Evolutionary conservation across 1,284 basidiomycete species (phyloP), one percentile per base, ranked within the genome.

Genomic region (Rhodofomes roseus): DNA sequence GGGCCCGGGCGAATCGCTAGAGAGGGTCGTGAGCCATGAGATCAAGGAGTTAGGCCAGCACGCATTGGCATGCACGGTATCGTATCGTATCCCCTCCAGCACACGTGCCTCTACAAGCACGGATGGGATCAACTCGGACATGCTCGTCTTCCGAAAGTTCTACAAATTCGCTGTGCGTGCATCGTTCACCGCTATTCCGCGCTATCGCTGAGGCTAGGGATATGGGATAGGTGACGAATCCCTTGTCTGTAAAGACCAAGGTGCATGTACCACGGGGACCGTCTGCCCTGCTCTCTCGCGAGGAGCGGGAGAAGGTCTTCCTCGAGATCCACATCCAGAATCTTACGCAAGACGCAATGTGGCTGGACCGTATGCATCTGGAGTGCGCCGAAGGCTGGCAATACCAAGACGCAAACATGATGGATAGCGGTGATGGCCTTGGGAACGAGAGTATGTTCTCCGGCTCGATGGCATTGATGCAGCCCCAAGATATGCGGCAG

Each of bases 271-370:
- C 90, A 0, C 84, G 81, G 51, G 87, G 90, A 1, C 87, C 92
- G 1, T 84, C 88, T 25, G 87, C 91, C 1, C 63, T 85, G 4
- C 75, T 93, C 14, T 81, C 83, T 7, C 73, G 79, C 2, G 54
- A 68, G 2, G 86, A 91, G 65, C 81, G 91, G 44, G 86, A 90
- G 54, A 91, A 92, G 62, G 81, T 94, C 23, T 94, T 93, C 70
- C 83, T 95, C 20, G 93, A 96, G 71, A 84, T 95, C 0, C 90
- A 95, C 66, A 87, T 95, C 34, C 93, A 95, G 70, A 96, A 96
- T 66, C 76, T 89, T 56, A 92, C 91, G 0, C 81, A 82, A 56
- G 87, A 89, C 18, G 82, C 87, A 0, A 83, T 95, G 74, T 84
- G 83, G 74, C 90, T 96, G 58, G 88, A 92, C 63, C 79, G 80